Conservation (phyloP, 2,329 filamentous ascomycete species). For the Botrytis cinerea region DNA sequence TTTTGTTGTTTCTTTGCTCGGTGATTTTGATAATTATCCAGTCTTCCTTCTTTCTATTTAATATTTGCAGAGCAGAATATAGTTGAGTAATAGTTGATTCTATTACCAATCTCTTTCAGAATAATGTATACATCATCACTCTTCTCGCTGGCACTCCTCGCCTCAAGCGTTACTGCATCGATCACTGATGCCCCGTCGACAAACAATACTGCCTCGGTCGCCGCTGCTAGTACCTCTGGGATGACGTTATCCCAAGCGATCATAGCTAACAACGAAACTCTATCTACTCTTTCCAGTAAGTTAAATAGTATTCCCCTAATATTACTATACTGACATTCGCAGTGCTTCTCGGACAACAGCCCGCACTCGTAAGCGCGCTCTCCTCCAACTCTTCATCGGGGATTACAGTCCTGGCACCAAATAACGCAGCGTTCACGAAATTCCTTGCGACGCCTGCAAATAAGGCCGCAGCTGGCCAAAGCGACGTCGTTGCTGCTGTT, state of each 20-base stretch:
- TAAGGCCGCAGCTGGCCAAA: slow-evolving; percentile 37
- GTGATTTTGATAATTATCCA: slow-evolving; percentile 17
- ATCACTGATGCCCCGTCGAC: neutral
- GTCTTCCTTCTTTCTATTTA: neutral
- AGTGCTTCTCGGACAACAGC: slow-evolving; percentile 24
- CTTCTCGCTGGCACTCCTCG: slow-evolving; percentile 8
- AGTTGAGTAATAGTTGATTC: slow-evolving; percentile 18
- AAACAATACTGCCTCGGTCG: neutral
- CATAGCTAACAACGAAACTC: slow-evolving; percentile 3
- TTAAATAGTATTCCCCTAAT: neutral
- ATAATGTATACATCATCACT: slow-evolving; percentile 22
- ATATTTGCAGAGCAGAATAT: slow-evolving; percentile 22
- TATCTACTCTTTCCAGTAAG: slow-evolving; percentile 20
- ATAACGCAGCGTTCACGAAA: slow-evolving; percentile 43
- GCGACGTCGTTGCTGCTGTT: slow-evolving; percentile 45
- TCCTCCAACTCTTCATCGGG: slow-evolving; percentile 16
- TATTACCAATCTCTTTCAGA: slow-evolving; percentile 15
- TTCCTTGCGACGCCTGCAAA: slow-evolving; percentile 43
- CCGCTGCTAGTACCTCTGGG: neutral
- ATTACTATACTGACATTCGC: neutral
- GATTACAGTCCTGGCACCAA: slow-evolving; percentile 43
- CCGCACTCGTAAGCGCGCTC: slow-evolving; percentile 8
- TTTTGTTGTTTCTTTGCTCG: neutral
- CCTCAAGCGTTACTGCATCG: slow-evolving; percentile 6
- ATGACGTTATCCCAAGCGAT: slow-evolving; percentile 14